These are phyloP conservation scores for Curvularia sp. DNA, from an alignment of 2,329 filamentous ascomycete species.

Conservation along the genomic window DNA sequence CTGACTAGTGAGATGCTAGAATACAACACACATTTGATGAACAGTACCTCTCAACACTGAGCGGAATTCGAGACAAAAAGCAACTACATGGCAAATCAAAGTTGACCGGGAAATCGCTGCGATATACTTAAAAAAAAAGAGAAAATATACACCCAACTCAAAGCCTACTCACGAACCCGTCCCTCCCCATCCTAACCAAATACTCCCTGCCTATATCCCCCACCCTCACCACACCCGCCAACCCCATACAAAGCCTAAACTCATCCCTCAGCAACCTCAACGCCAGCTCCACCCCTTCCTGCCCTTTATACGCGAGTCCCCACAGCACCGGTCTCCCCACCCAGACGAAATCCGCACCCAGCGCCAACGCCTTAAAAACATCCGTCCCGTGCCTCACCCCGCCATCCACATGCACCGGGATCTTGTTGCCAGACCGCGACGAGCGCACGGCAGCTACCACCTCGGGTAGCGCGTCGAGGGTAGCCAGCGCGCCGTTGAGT, in stretches of 20 bases:
- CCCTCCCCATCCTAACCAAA: conserved; percentile 32
- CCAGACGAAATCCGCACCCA: conserved; percentile 89
- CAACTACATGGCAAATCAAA: too few relatives aligned
- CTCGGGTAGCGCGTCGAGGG: conserved; percentile 60
- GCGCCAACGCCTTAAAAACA: conserved; percentile 90
- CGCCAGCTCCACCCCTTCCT: conserved; percentile 31
- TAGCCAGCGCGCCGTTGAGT: conserved; percentile 55
- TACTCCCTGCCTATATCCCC: conserved; percentile 34
- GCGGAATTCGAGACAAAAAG: too few relatives aligned
- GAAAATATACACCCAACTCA: background rate
- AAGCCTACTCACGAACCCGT: conserved; percentile 28
- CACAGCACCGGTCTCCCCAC: conserved; percentile 63
- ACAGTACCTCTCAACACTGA: too few relatives aligned
- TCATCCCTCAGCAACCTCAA: conserved; percentile 29
- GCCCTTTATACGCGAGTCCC: conserved; percentile 62
- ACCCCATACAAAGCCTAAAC: conserved; percentile 34
- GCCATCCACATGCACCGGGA: conserved; percentile 86
- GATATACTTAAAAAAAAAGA: too few relatives aligned
- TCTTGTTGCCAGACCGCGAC: conserved; percentile 19
- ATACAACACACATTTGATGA: too few relatives aligned
- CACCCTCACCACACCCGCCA: conserved; percentile 32
- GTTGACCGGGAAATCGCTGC: too few relatives aligned
- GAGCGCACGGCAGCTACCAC: conserved; percentile 57
- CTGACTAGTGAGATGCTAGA: too few relatives aligned
- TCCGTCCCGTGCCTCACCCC: conserved; percentile 88